Evolutionary conservation across 768 basidiomycete genomes (phyloP).

Genomic region (Amylocystis lapponica): DNA sequence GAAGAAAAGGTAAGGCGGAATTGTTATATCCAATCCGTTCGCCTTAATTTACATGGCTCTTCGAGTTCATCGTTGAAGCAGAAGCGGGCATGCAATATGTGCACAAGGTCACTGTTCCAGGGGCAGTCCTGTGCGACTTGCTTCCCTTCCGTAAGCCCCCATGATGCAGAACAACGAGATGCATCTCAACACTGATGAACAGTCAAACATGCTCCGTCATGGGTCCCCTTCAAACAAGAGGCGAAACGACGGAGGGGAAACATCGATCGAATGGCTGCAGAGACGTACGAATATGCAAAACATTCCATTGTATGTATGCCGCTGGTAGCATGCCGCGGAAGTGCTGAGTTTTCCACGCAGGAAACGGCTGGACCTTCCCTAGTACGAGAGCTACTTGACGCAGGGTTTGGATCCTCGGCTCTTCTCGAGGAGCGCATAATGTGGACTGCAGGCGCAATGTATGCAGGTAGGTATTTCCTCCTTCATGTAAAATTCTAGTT

Average conservation of each 20-base stretch:
- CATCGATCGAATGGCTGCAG: slow-evolving; percentile 10
- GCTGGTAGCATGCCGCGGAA: too few species aligned
- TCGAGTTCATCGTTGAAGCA: slow-evolving; percentile 34
- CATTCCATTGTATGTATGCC: slow-evolving; percentile 14
- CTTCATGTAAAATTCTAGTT: not conserved
- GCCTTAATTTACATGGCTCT: too few species aligned
- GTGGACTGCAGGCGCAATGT: slow-evolving; percentile 5
- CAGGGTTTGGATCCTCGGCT: too few species aligned
- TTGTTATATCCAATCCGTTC: too few species aligned
- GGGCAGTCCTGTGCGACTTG: slow-evolving; percentile 33
- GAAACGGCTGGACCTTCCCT: too few species aligned
- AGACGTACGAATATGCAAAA: slow-evolving; percentile 18
- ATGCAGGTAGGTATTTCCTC: slow-evolving; percentile 7
- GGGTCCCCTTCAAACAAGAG: slow-evolving; percentile 23
- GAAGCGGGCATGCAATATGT: slow-evolving; percentile 31
- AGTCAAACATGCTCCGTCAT: slow-evolving; percentile 18
- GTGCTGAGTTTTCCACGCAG: too few species aligned
- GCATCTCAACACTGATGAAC: slow-evolving; percentile 6
- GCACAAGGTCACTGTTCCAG: slow-evolving; percentile 29
- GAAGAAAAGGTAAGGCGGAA: slow-evolving; percentile 9
- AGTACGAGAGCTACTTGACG: too few species aligned
- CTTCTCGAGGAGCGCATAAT: slow-evolving; percentile 4
- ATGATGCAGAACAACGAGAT: too few species aligned
- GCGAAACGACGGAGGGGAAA: slow-evolving; percentile 9
- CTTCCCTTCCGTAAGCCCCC: slow-evolving; percentile 8